A percentile compares a stretch with the other conserved stretches of the same genome.
These are phyloP conservation scores for Piper longum DNA, from an alignment of 164 flowering plant genomes.

Conservation along the genomic window DNA sequence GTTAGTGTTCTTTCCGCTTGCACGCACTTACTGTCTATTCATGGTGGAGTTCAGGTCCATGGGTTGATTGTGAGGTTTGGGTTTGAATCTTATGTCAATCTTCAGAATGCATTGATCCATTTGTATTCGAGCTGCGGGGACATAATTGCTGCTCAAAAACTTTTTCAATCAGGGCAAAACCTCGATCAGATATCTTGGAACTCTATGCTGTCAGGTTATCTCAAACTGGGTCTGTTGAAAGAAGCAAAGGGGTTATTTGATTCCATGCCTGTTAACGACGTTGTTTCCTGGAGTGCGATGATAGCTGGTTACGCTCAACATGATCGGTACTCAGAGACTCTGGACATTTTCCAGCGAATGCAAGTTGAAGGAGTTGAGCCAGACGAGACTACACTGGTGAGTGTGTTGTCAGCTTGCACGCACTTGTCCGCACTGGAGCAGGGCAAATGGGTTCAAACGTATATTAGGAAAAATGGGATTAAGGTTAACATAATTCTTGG, in stretches of 20 bases:
- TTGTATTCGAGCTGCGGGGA: slow-evolving; percentile 25
- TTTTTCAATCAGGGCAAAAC: slow-evolving; percentile 14
- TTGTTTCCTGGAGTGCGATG: slow-evolving; percentile 35
- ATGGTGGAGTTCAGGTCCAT: slow-evolving; percentile 18
- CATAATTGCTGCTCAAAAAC: slow-evolving; percentile 13
- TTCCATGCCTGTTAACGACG: slow-evolving; percentile 28
- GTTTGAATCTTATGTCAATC: slow-evolving; percentile 23
- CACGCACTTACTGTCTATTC: slow-evolving; percentile 10
- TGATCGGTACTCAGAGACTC: slow-evolving; percentile 15
- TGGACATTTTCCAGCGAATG: slow-evolving; percentile 28
- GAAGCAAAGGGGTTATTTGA: slow-evolving; percentile 25
- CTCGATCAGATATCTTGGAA: slow-evolving; percentile 33
- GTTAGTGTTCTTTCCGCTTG: slow-evolving; percentile 30
- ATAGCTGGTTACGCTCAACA: slow-evolving; percentile 28
- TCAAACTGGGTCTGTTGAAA: slow-evolving; percentile 17
- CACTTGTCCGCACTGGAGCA: slow-evolving; percentile 26
- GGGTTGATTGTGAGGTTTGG: slow-evolving; percentile 19
- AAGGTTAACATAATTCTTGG: slow-evolving; percentile 23
- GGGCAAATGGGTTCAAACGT: slow-evolving; percentile 27
- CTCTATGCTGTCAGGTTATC: slow-evolving; percentile 27
- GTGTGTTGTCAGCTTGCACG: slow-evolving; percentile 31
- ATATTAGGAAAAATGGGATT: slow-evolving; percentile 18
- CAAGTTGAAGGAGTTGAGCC: slow-evolving; percentile 18
- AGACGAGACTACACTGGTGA: slow-evolving; percentile 27
- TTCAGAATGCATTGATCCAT: slow-evolving; percentile 30